These are phyloP conservation scores for Saccharomyces hybrid DNA, from an alignment of 1,139 yeast genomes.

Conservation along the genomic window DNA sequence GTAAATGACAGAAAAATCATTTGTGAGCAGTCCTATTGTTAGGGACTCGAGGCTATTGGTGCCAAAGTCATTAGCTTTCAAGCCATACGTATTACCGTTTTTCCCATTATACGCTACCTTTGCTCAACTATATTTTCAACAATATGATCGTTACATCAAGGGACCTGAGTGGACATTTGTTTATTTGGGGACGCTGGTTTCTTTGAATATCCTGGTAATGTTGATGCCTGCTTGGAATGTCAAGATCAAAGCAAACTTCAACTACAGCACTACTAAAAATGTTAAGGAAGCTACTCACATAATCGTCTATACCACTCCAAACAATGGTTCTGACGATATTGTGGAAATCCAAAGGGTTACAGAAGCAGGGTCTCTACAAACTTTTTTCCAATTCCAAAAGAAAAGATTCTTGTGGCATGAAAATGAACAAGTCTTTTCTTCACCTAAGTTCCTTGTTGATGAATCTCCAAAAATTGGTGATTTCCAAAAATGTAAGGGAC, in stretches of 20 bases:
- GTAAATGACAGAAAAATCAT: constrained; percentile 22
- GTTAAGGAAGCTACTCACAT: constrained; percentile 63
- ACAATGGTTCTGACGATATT: constrained; percentile 80
- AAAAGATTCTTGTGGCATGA: constrained; percentile 74
- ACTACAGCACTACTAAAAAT: constrained; percentile 47
- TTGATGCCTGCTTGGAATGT: constrained; percentile 96
- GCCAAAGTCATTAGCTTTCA: constrained; percentile 50
- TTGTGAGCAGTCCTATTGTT: constrained; percentile 35
- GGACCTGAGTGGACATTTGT: constrained; percentile 84
- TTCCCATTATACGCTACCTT: constrained; percentile 71
- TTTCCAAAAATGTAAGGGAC: constrained; percentile 59
- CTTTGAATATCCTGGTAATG: constrained; percentile 71
- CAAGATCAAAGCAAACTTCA: constrained; percentile 61
- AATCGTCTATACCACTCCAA: constrained; percentile 73
- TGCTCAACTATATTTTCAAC: constrained; percentile 53
- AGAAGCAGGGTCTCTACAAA: constrained; percentile 56
- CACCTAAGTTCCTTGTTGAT: constrained; percentile 77
- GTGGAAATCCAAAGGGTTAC: constrained; percentile 53
- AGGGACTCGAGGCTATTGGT: constrained; percentile 51
- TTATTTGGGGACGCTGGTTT: constrained; percentile 62
- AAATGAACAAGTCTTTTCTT: constrained; percentile 51
- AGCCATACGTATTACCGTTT: constrained; percentile 87
- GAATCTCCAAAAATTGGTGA: constrained; percentile 48
- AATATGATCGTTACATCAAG: constrained; percentile 73
- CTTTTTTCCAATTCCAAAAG: constrained; percentile 82